Percentiles rank a stretch among this genome's conserved stretches.
phyloP scores from a whole-genome alignment of 495 filamentous ascomycete genomes.

The Xeromyces bisporus region DNA sequence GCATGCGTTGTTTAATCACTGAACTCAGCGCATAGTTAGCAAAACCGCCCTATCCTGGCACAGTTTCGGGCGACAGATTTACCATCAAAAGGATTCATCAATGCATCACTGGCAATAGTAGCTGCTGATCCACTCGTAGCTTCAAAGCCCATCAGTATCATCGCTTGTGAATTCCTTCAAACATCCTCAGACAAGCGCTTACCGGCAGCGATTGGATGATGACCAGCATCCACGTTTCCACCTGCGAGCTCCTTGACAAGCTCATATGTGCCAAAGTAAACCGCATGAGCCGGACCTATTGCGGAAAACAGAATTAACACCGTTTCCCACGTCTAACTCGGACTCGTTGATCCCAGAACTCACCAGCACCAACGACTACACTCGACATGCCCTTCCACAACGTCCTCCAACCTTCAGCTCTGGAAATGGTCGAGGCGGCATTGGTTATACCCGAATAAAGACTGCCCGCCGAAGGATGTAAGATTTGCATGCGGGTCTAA shows the following conservation, averaged over 20 bases:
- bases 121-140: slow-evolving; percentile 84
- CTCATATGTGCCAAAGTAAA: slow-evolving; percentile 98
- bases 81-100: slow-evolving; percentile 99
- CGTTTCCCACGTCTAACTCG: too few species aligned
- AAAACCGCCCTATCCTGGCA: too few species aligned
- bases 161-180: not conserved
- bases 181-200: too few species aligned
- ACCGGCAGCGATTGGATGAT: slow-evolving; percentile 91
- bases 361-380: slow-evolving; percentile 89
- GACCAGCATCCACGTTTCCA: slow-evolving; percentile 71
- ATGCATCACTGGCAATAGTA: slow-evolving; percentile 88
- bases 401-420: slow-evolving; percentile 72
- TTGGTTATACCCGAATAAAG: slow-evolving; percentile 86
- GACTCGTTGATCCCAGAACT: slow-evolving; percentile 5
- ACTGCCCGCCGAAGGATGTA: slow-evolving; percentile 70
- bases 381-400: slow-evolving; percentile 95
- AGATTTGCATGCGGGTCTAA: slow-evolving; percentile 93
- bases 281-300: slow-evolving; percentile 83
- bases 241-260: slow-evolving; percentile 90
- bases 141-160: slow-evolving; percentile 14
- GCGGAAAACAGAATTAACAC: too few species aligned
- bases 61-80: slow-evolving; percentile 11
- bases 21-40: slow-evolving; percentile 7
- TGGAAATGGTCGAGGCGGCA: slow-evolving; percentile 78
- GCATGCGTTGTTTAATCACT: slow-evolving; percentile 99